phyloP scores from a whole-genome alignment of 257 asterid species.

The Avicennia marina region DNA sequence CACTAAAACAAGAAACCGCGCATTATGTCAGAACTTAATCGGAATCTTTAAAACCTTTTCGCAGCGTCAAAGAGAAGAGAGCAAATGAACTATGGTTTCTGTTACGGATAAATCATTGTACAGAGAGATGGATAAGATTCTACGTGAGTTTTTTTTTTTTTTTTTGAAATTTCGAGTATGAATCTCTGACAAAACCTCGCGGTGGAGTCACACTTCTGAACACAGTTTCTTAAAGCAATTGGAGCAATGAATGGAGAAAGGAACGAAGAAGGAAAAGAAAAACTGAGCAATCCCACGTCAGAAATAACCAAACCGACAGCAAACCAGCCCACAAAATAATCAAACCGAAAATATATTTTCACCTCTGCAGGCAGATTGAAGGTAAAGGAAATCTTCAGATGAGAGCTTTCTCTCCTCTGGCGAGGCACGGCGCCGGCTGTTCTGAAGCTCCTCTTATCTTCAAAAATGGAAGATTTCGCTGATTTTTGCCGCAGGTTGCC shows the following conservation, averaged over 20 bases:
- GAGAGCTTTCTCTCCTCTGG: conserved; percentile 28
- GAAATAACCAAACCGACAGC: background rate
- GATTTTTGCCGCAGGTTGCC: conserved; percentile 30
- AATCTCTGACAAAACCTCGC: conserved; percentile 13
- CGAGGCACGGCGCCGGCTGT: conserved; percentile 17
- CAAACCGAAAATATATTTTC: conserved; percentile 11
- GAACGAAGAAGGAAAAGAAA: background rate
- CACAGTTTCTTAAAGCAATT: conserved; percentile 13
- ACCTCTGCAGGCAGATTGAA: conserved; percentile 23
- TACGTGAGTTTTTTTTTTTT: too few relatives aligned
- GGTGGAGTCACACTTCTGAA: background rate
- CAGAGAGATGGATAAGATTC: background rate
- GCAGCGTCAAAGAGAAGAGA: background rate
- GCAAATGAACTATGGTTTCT: background rate
- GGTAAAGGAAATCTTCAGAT: background rate
- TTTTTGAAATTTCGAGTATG: conserved; percentile 5
- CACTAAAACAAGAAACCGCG: conserved; percentile 3
- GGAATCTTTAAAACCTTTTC: conserved; percentile 10
- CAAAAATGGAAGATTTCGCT: conserved; percentile 7
- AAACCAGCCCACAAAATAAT: background rate
- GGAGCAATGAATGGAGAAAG: background rate
- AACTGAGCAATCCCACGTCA: background rate
- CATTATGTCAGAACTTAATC: conserved; percentile 18
- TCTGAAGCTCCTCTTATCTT: background rate
- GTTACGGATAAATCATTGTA: background rate